A percentile compares a stretch with the other conserved stretches of the same genome.
Evolutionary conservation across 805 yeast species (phyloP).

Genomic region (Starmerella khaoyaiensis): DNA sequence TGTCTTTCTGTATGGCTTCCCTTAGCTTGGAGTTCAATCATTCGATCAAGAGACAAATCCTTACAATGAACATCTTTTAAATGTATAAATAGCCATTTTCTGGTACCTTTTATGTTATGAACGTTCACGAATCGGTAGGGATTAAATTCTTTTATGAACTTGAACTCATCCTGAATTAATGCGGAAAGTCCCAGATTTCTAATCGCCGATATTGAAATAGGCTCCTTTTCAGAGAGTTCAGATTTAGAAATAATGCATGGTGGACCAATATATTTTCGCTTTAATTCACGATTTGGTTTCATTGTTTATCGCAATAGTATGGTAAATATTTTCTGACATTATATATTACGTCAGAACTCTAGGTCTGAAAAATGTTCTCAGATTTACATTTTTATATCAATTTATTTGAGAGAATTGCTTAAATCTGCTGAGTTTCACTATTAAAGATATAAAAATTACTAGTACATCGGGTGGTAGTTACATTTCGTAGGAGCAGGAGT

Average conservation of each 20-base stretch:
- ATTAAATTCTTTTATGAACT: not conserved
- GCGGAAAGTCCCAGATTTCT: slow-evolving; percentile 5
- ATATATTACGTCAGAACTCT: too few relatives aligned
- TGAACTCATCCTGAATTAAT: not conserved
- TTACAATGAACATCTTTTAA: slow-evolving; percentile 2
- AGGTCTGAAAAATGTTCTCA: too few relatives aligned
- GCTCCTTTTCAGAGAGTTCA: not conserved
- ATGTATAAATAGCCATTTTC: slow-evolving; percentile 9
- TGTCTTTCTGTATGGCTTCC: slow-evolving; percentile 2
- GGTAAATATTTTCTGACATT: too few relatives aligned
- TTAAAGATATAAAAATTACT: too few relatives aligned
- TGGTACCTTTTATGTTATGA: not conserved
- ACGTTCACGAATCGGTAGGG: slow-evolving; percentile 1
- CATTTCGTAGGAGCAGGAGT: too few relatives aligned
- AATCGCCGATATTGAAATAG: not conserved
- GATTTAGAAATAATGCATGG: slow-evolving; percentile 11
- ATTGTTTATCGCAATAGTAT: too few relatives aligned
- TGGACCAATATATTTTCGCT: slow-evolving; percentile 20
- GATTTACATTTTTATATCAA: too few relatives aligned
- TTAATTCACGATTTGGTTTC: too few relatives aligned
- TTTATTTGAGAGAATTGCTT: too few relatives aligned
- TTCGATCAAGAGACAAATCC: not conserved
- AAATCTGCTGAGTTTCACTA: too few relatives aligned
- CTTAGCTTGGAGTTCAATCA: not conserved
- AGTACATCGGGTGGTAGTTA: too few relatives aligned